Evolutionary conservation across 768 basidiomycete species (phyloP).

Genomic region (Termitomyces titanicus): DNA sequence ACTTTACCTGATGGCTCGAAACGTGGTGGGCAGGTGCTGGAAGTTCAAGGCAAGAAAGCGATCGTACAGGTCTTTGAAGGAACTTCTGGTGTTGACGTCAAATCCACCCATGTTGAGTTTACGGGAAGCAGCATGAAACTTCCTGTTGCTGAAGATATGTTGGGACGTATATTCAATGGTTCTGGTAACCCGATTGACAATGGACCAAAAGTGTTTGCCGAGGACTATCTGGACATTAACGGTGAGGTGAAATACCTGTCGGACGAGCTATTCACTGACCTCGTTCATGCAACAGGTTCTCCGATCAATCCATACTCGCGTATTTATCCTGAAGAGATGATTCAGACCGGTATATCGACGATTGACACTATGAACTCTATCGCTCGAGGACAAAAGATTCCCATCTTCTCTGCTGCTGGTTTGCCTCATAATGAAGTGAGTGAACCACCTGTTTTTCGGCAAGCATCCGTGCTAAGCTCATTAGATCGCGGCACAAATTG

Average conservation of each 20-base stretch:
- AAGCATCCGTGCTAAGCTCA: constrained; percentile 3
- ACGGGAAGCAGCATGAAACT: constrained; percentile 99
- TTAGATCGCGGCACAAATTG: constrained; percentile 99
- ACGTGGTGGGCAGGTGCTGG: constrained; percentile 95
- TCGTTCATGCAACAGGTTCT: constrained; percentile 55
- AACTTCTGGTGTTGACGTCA: constrained; percentile 96
- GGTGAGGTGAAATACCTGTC: constrained; percentile 44
- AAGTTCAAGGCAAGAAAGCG: constrained; percentile 98
- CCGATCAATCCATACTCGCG: constrained; percentile 98
- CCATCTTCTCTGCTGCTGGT: constrained; percentile 99
- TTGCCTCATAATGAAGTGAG: constrained; percentile 96
- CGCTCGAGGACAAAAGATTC: constrained; percentile 99
- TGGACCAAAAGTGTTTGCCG: constrained; percentile 98
- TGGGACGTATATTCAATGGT: constrained; percentile 98
- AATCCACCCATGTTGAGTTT: constrained; percentile 96
- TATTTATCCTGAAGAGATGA: constrained; percentile 99
- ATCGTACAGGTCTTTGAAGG: constrained; percentile 99
- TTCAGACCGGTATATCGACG: constrained; percentile 99
- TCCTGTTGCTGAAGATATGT: constrained; percentile 98
- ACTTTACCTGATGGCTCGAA: constrained; percentile 94
- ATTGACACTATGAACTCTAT: constrained; percentile 99
- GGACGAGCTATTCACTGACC: constrained; percentile 10
- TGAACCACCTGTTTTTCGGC: constrained; percentile 4
- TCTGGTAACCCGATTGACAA: constrained; percentile 98
- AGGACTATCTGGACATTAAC: constrained; percentile 99